phyloP scores from a whole-genome alignment of 139 green algal genomes.

The Volvox reticuliferus region DNA sequence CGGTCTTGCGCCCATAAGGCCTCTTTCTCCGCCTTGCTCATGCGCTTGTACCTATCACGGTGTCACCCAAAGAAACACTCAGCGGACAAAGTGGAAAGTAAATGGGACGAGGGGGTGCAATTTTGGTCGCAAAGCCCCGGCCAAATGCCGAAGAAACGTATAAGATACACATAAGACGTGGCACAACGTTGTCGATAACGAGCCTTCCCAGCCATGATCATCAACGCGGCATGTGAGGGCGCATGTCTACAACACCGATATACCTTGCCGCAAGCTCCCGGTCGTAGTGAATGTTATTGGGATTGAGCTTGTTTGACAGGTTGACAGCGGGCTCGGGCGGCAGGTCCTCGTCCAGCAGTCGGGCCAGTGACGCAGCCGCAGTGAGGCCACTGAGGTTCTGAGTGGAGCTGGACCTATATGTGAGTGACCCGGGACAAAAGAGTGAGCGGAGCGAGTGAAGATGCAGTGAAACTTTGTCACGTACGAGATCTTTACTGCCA shows the following conservation, averaged over 20 bases:
- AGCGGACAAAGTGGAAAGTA: too few species aligned
- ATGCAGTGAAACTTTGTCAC: too few species aligned
- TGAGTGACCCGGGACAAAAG: too few species aligned
- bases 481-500: too few species aligned
- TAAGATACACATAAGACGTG: background rate
- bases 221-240: too few species aligned
- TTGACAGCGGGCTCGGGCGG: slow-evolving; percentile 70
- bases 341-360: slow-evolving; percentile 54
- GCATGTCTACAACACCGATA: background rate
- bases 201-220: too few species aligned
- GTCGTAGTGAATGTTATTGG: slow-evolving; percentile 87
- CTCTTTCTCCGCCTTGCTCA: slow-evolving; percentile 86
- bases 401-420: slow-evolving; percentile 27
- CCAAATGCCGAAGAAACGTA: background rate
- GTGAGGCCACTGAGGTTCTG: slow-evolving; percentile 49
- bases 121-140: too few species aligned
- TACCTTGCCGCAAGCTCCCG: slow-evolving; percentile 66
- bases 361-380: slow-evolving; percentile 33
- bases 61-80: too few species aligned
- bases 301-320: slow-evolving; percentile 86
- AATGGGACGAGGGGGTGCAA: too few species aligned
- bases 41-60: slow-evolving; percentile 76
- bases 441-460: too few species aligned
- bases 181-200: background rate
- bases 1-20: slow-evolving; percentile 78